phyloP scores from a whole-genome alignment of 2,329 filamentous ascomycete species.

The Aureobasidium sp. region DNA sequence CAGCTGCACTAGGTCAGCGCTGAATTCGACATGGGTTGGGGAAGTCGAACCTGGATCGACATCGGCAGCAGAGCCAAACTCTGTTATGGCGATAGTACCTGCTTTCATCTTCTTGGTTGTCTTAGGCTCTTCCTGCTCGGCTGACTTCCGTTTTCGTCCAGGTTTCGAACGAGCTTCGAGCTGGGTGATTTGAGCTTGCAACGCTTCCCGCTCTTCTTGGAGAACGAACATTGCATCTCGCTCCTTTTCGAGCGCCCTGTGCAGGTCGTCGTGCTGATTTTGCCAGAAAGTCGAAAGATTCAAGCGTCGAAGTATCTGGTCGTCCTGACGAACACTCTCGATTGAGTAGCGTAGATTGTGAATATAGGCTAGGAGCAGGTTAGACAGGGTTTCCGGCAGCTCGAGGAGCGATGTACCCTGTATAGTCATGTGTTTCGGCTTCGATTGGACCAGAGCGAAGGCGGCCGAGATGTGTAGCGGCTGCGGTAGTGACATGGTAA shows the following conservation, averaged over 20 bases:
- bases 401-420: conserved; percentile 16
- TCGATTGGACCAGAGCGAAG: conserved; percentile 26
- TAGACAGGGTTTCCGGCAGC: neutral
- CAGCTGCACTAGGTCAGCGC: neutral
- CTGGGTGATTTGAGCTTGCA: neutral
- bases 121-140: neutral
- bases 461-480: conserved; percentile 19
- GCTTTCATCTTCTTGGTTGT: neutral
- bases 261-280: conserved; percentile 15
- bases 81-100: neutral
- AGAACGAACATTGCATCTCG: neutral
- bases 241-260: conserved; percentile 16
- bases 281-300: neutral
- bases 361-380: conserved; percentile 15
- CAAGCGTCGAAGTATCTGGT: neutral
- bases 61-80: neutral
- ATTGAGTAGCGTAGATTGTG: conserved; percentile 20
- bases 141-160: conserved; percentile 1
- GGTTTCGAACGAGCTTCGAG: neutral
- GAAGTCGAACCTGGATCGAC: neutral
- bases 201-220: neutral
- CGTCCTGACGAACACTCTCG: conserved; percentile 17
- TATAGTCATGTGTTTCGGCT: conserved; percentile 26
- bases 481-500: neutral
- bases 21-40: too few relatives aligned